Conservation (phyloP, 78 protist species). For the Emiliania huxleyi region DNA sequence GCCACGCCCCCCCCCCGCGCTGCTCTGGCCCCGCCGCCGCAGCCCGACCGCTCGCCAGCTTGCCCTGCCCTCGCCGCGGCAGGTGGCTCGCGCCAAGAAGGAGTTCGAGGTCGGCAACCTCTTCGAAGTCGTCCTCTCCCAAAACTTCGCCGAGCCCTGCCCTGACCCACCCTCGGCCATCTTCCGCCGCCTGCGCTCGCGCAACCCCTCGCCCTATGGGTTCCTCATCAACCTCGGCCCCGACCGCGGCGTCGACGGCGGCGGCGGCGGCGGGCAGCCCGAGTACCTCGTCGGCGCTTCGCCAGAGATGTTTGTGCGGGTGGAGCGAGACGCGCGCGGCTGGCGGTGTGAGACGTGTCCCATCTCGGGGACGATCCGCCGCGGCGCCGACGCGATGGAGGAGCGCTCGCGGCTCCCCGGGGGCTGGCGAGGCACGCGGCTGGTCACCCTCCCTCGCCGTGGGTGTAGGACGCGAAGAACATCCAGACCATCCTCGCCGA, state of each 20-base stretch:
- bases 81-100: constrained; percentile 35
- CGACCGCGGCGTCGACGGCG: neutral
- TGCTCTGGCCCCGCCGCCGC: too few relatives aligned
- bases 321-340: neutral
- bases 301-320: constrained; percentile 56
- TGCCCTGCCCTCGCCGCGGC: too few relatives aligned
- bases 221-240: constrained; percentile 42
- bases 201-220: constrained; percentile 50
- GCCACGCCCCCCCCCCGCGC: neutral
- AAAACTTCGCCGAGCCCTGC: constrained; percentile 50
- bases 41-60: too few relatives aligned
- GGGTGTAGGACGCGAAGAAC: constrained; percentile 49
- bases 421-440: too few relatives aligned
- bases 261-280: neutral
- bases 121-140: constrained; percentile 36
- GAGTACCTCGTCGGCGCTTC: constrained; percentile 51
- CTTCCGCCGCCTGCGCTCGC: constrained; percentile 15
- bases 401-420: too few relatives aligned
- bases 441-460: too few relatives aligned
- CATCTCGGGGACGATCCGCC: constrained; percentile 44
- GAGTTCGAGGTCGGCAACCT: constrained; percentile 43
- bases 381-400: constrained; percentile 41
- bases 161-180: constrained; percentile 12
- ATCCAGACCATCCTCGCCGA: constrained; percentile 25
- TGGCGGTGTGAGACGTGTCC: constrained; percentile 48